phyloP scores from a whole-genome alignment of 768 basidiomycete genomes.

The Artomyces pyxidatus region DNA sequence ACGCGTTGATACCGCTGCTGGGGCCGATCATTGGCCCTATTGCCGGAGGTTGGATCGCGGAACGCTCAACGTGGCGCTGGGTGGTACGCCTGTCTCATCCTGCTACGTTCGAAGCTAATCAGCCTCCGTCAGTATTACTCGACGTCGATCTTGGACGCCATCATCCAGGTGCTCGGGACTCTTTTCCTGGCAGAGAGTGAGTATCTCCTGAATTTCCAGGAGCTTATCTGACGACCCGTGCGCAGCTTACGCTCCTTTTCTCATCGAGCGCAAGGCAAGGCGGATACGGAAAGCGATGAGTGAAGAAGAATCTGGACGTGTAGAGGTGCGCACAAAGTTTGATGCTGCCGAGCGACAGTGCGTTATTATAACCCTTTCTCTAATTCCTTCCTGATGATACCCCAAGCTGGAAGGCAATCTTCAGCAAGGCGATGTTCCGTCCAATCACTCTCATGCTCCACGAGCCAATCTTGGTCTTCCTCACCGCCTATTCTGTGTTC shows the following conservation, averaged over 20 bases:
- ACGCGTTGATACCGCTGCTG: slow-evolving; percentile 55
- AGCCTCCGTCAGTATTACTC: background rate
- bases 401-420: slow-evolving; percentile 46
- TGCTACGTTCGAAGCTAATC: background rate
- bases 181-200: slow-evolving; percentile 57
- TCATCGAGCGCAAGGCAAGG: slow-evolving; percentile 44
- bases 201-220: slow-evolving; percentile 13
- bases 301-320: slow-evolving; percentile 33
- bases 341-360: slow-evolving; percentile 36
- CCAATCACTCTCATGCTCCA: slow-evolving; percentile 54
- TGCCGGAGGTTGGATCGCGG: slow-evolving; percentile 60
- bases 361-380: no score
- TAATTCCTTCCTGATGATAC: no score
- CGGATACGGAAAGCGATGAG: slow-evolving; percentile 37
- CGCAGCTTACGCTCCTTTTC: slow-evolving; percentile 22
- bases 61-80: slow-evolving; percentile 66
- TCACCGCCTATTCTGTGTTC: slow-evolving; percentile 63
- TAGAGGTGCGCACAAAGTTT: slow-evolving; percentile 38
- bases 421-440: slow-evolving; percentile 48
- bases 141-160: slow-evolving; percentile 36
- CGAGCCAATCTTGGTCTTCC: slow-evolving; percentile 62
- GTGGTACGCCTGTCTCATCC: slow-evolving; percentile 30
- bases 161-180: slow-evolving; percentile 46
- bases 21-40: slow-evolving; percentile 62
- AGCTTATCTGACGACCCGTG: no score